Evolutionary conservation across 2,329 filamentous ascomycete species (phyloP), one percentile per base, ranked within the genome.

Genomic region (Alternaria brassicicola): DNA sequence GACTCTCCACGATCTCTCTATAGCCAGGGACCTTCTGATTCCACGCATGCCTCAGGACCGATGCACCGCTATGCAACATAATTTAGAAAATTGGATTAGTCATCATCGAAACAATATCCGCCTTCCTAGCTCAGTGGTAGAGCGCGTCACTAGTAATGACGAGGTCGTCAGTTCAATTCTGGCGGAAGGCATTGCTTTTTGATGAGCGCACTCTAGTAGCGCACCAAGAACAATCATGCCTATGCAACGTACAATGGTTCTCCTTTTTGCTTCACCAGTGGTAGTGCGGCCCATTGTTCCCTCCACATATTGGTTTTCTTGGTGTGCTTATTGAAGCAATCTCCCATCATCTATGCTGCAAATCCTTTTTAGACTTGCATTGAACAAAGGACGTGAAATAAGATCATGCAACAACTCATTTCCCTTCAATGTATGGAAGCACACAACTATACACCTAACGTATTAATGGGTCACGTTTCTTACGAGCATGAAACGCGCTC

Each of bases 91-190:
- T n/a, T n/a, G n/a, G 52, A 56, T 56, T 56, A 56, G 53, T 56
- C 53, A 56, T 56, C 53, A 51, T 30, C 23, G 28, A 55, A 2
- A 31, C 46, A 50, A 3, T 13, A 26, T 4, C 17, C 47, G 71
- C 71, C 69, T 67, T 68, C 69, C 64, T 74, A 68, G 71, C 71
- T 74, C 67, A 74, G 71, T 74, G 72, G 72, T 74, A 75, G 69
- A 75, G 72, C 72, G 72, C 70, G 70, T 73, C 72, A 75, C 72
- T 75, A 75, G 72, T 75, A 75, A 75, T 75, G 72, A 73, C 70
- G 70, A 75, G 73, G 70, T 73, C 73, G 67, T 69, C 69, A 69
- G 73, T 56, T 56, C 53, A 56, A 56, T 56, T 56, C 46, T 56
- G 53, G 53, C 53, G 23, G 53, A 56, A 51, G 53, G 53, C 53